These are phyloP conservation scores for Neofusicoccum laricinum DNA, from an alignment of 2,329 filamentous ascomycete species.

Conservation along the genomic window DNA sequence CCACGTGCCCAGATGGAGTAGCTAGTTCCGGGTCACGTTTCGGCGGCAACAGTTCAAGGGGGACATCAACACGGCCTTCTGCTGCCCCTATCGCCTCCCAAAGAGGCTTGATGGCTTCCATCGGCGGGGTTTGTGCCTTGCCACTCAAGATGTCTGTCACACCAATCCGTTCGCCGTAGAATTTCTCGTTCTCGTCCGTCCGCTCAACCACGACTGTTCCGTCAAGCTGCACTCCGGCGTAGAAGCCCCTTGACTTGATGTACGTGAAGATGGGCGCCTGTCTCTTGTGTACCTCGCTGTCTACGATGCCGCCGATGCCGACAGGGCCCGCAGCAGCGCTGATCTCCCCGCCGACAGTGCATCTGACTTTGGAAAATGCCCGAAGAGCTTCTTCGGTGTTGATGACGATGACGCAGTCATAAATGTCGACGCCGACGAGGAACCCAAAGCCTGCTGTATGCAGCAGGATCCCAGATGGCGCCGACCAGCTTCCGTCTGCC, in stretches of 20 bases:
- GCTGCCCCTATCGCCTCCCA: slow-evolving; percentile 85
- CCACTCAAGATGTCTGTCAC: slow-evolving; percentile 63
- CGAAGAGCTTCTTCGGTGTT: slow-evolving; percentile 83
- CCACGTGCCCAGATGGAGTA: too few species aligned
- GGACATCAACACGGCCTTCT: slow-evolving; percentile 75
- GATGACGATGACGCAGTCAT: slow-evolving; percentile 91
- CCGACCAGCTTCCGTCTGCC: slow-evolving; percentile 85
- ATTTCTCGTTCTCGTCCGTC: slow-evolving; percentile 82
- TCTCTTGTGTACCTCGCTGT: slow-evolving; percentile 65
- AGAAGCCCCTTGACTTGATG: slow-evolving; percentile 84
- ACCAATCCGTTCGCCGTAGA: slow-evolving; percentile 68
- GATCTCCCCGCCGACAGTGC: slow-evolving; percentile 79
- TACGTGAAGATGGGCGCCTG: slow-evolving; percentile 77
- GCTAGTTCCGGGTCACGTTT: slow-evolving; percentile 38
- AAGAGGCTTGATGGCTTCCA: slow-evolving; percentile 54
- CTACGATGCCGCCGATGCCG: slow-evolving; percentile 70
- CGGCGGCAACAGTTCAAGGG: slow-evolving; percentile 64
- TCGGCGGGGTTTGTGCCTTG: slow-evolving; percentile 55
- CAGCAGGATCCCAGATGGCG: slow-evolving; percentile 84
- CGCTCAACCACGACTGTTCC: slow-evolving; percentile 84
- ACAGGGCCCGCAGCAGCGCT: slow-evolving; percentile 75
- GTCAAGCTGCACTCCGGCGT: slow-evolving; percentile 81
- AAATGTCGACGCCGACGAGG: slow-evolving; percentile 87
- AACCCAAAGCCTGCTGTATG: slow-evolving; percentile 89
- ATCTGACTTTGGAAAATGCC: slow-evolving; percentile 73